Evolutionary conservation across 2,329 filamentous ascomycete species (phyloP).

Genomic region (Phialophora chinensis): DNA sequence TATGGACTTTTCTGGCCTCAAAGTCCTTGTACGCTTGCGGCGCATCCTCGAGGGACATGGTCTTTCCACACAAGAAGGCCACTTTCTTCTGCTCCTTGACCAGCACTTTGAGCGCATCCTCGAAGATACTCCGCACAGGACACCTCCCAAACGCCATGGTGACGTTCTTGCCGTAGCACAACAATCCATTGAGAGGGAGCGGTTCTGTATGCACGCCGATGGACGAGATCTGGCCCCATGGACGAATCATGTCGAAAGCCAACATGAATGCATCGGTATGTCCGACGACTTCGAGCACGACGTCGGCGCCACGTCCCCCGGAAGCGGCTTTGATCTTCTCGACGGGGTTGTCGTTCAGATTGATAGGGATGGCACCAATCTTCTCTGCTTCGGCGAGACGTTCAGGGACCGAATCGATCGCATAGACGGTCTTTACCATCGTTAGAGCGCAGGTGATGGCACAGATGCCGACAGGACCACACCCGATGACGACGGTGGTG

Average conservation of each 20-base stretch:
- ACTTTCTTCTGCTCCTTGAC: constrained; percentile 41
- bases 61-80: constrained; percentile 39
- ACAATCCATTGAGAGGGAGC: constrained; percentile 33
- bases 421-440: constrained; percentile 66
- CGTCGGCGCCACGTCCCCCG: constrained; percentile 72
- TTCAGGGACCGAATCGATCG: constrained; percentile 68
- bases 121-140: constrained; percentile 40
- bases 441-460: constrained; percentile 69
- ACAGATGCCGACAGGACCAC: constrained; percentile 69
- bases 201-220: constrained; percentile 40
- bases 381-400: constrained; percentile 64
- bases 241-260: constrained; percentile 40
- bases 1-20: constrained; percentile 38
- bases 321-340: constrained; percentile 66
- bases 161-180: constrained; percentile 41
- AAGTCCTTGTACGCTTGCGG: constrained; percentile 40
- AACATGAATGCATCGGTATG: constrained; percentile 39
- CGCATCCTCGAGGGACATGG: constrained; percentile 39
- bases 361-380: constrained; percentile 66
- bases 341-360: constrained; percentile 64
- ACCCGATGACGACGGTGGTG: constrained; percentile 67
- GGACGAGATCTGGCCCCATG: constrained; percentile 38
- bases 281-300: constrained; percentile 39
- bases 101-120: constrained; percentile 37
- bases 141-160: constrained; percentile 40